phyloP scores from a whole-genome alignment of 2,329 filamentous ascomycete genomes.

The Xylaria digitata region DNA sequence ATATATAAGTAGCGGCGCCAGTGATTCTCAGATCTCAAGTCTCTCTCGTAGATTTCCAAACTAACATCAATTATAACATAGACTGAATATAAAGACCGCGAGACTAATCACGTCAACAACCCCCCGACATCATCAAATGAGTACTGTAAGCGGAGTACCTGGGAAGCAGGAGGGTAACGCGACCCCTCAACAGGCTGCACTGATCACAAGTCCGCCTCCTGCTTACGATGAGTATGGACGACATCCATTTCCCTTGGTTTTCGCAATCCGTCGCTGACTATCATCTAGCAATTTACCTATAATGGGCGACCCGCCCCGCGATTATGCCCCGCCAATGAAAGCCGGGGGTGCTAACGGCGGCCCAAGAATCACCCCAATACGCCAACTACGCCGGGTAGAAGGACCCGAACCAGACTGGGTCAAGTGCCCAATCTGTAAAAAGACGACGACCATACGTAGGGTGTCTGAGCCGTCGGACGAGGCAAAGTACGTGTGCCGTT shows the following conservation, averaged over 20 bases:
- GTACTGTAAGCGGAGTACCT: background rate
- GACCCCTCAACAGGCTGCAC: slow-evolving; percentile 1
- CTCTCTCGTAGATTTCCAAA: no score
- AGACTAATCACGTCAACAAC: background rate
- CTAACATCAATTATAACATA: background rate
- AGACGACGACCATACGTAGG: slow-evolving; percentile 20
- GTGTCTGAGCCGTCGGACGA: slow-evolving; percentile 25
- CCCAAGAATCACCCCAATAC: slow-evolving; percentile 12
- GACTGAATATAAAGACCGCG: background rate
- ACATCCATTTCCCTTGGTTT: background rate
- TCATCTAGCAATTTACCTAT: slow-evolving; percentile 1
- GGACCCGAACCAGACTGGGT: slow-evolving; percentile 22
- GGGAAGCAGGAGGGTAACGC: background rate
- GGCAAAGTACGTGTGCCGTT: slow-evolving; percentile 12
- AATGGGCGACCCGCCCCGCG: slow-evolving; percentile 4
- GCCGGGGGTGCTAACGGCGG: background rate
- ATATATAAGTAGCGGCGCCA: no score
- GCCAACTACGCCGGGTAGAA: background rate
- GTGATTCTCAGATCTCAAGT: no score
- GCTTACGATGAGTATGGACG: background rate
- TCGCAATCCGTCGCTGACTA: background rate
- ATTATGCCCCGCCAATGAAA: slow-evolving; percentile 8
- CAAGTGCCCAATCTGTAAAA: slow-evolving; percentile 18
- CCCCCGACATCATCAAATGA: background rate
- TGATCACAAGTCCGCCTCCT: background rate